Conservation (phyloP, 352 stramenopile species). For the Elongisporangium undulatum region DNA sequence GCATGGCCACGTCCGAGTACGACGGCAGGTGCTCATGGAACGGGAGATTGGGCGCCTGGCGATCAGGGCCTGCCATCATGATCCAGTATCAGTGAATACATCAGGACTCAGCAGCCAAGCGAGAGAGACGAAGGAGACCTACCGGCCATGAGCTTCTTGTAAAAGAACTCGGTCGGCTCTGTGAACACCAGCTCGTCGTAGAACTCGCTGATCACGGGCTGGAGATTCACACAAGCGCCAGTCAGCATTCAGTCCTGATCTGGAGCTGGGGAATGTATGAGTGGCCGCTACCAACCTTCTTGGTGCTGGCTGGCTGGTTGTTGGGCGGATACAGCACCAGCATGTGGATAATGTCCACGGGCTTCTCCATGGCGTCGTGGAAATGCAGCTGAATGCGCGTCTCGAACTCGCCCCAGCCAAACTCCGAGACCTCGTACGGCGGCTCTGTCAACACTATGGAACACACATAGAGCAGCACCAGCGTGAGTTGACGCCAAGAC, state of each 20-base stretch:
- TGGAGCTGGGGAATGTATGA: not conserved
- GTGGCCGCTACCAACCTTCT: constrained; percentile 66
- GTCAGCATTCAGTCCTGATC: not conserved
- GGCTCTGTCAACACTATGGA: constrained; percentile 88
- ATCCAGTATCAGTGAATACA: not conserved
- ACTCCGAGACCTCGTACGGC: constrained; percentile 96
- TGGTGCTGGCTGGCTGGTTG: constrained; percentile 85
- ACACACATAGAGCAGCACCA: not conserved
- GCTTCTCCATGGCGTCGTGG: constrained; percentile 91
- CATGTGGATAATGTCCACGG: constrained; percentile 89
- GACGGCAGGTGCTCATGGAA: constrained; percentile 82
- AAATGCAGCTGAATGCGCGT: constrained; percentile 95
- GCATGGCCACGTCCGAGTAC: constrained; percentile 88
- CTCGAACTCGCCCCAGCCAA: constrained; percentile 98
- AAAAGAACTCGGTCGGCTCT: constrained; percentile 95
- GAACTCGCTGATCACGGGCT: constrained; percentile 93
- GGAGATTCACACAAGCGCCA: constrained; percentile 4
- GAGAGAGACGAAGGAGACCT: no score
- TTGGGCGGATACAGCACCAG: constrained; percentile 80
- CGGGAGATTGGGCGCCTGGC: constrained; percentile 50
- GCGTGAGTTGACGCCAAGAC: not conserved
- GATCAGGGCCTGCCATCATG: constrained; percentile 60
- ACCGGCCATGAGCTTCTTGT: constrained; percentile 87
- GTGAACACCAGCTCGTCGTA: constrained; percentile 99
- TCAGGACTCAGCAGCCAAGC: no score